A percentile compares a stretch with the other conserved stretches of the same genome.
phyloP scores from a whole-genome alignment of 306 rosid species.

The Trifolium subterraneum region DNA sequence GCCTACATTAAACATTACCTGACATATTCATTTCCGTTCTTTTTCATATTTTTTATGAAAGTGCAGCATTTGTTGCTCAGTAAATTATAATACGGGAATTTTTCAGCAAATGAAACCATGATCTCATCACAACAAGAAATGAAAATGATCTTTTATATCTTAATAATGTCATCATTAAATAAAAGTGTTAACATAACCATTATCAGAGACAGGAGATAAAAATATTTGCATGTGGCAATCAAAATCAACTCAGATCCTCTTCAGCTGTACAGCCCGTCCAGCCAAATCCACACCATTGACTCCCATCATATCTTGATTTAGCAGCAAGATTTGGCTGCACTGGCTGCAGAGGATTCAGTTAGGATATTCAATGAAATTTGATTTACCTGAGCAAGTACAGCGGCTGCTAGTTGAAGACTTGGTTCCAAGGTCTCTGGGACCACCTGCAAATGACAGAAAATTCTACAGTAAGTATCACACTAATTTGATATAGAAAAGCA shows the following conservation, averaged over 20 bases:
- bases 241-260: background rate
- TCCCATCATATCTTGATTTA: background rate
- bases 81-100: constrained; percentile 27
- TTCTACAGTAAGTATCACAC: constrained; percentile 24
- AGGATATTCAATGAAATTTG: constrained; percentile 11
- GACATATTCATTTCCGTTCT: constrained; percentile 26
- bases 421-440: constrained; percentile 99
- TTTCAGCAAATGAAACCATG: constrained; percentile 28
- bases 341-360: background rate
- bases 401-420: constrained; percentile 99
- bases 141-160: constrained; percentile 21
- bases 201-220: constrained; percentile 9
- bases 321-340: background rate
- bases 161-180: constrained; percentile 1
- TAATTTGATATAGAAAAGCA: constrained; percentile 19
- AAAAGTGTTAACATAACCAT: constrained; percentile 17
- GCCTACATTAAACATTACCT: constrained; percentile 4
- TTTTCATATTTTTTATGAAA: constrained; percentile 11
- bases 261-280: background rate
- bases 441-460: constrained; percentile 62
- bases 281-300: background rate
- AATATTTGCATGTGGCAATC: background rate
- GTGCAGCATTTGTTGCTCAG: constrained; percentile 15
- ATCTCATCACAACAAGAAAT: constrained; percentile 8
- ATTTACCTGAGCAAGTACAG: constrained; percentile 95